Evolutionary conservation across 352 stramenopile species (phyloP).

Genomic region (Pythium plurisporium): DNA sequence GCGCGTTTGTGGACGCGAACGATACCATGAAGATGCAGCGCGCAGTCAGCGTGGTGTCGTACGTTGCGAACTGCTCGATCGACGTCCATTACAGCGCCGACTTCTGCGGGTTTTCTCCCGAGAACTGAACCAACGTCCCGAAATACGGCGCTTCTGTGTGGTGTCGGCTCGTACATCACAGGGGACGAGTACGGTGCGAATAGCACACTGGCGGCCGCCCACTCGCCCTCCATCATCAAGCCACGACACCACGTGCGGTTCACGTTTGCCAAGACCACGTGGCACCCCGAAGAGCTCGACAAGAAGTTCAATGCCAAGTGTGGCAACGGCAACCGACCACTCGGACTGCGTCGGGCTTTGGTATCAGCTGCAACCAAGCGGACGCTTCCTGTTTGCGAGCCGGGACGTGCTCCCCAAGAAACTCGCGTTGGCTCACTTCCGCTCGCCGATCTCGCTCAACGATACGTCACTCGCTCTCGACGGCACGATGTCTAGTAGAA

Average conservation of each 20-base stretch:
- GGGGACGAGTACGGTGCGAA: conserved; percentile 30
- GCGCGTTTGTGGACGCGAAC: conserved; percentile 36
- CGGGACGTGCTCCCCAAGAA: conserved; percentile 24
- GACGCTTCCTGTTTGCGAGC: conserved; percentile 39
- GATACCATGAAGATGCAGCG: conserved; percentile 29
- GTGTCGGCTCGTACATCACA: conserved; percentile 41
- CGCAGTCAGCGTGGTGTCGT: conserved; percentile 38
- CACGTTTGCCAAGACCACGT: conserved; percentile 37
- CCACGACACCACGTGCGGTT: conserved; percentile 37
- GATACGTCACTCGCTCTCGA: conserved; percentile 1
- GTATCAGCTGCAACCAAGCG: conserved; percentile 38
- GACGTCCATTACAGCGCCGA: conserved; percentile 37
- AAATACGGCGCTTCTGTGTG: conserved; percentile 36
- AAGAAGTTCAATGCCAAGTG: conserved; percentile 34
- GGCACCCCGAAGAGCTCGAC: conserved; percentile 27
- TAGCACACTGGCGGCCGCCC: conserved; percentile 6
- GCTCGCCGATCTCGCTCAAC: conserved; percentile 33
- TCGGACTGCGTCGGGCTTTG: conserved; percentile 31
- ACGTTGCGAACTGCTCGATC: conserved; percentile 34
- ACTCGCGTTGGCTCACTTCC: conserved; percentile 30
- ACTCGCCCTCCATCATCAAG: conserved; percentile 28
- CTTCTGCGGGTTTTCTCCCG: conserved; percentile 35
- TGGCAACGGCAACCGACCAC: conserved; percentile 1
- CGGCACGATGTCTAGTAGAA: background rate
- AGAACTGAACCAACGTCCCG: conserved; percentile 19